Evolutionary conservation across 495 filamentous ascomycete genomes (phyloP).

Genomic region (Aspergillus nanangensis): DNA sequence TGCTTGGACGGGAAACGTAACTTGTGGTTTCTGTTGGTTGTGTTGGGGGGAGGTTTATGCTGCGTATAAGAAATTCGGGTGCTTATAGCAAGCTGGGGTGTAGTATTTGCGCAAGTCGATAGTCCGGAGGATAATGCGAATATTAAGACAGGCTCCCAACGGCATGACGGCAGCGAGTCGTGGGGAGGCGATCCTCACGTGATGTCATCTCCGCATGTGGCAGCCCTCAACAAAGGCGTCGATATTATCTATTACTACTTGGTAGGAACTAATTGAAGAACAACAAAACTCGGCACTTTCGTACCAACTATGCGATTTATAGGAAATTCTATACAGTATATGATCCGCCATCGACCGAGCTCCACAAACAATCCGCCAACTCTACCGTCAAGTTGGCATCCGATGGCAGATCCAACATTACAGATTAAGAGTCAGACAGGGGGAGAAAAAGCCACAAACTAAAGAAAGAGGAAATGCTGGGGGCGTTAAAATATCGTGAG

Average conservation of each 20-base stretch:
- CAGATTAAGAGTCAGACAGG: too few species aligned
- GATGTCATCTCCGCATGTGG: conserved; percentile 1
- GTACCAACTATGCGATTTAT: too few species aligned
- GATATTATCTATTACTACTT: too few species aligned
- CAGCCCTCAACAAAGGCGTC: background rate
- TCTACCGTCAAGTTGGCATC: conserved; percentile 2
- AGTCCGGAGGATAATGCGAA: too few species aligned
- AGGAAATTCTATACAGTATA: conserved; percentile 1
- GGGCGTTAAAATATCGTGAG: too few species aligned
- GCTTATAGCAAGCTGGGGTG: background rate
- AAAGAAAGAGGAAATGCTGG: background rate
- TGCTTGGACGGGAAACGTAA: background rate
- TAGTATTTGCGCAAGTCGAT: too few species aligned
- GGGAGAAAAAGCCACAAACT: background rate
- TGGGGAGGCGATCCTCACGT: conserved; percentile 5
- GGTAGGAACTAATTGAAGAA: too few species aligned
- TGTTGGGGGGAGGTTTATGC: too few species aligned
- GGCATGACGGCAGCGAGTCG: background rate
- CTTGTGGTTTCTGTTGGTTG: background rate
- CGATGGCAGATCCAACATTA: too few species aligned
- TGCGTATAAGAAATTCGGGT: too few species aligned
- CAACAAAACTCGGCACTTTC: too few species aligned
- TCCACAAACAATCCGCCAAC: background rate
- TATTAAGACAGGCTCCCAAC: too few species aligned
- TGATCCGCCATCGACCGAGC: background rate